Percentiles rank a stretch among this genome's conserved stretches.
phyloP scores from a whole-genome alignment of 495 filamentous ascomycete genomes.

The Penicillium longicatenatum region DNA sequence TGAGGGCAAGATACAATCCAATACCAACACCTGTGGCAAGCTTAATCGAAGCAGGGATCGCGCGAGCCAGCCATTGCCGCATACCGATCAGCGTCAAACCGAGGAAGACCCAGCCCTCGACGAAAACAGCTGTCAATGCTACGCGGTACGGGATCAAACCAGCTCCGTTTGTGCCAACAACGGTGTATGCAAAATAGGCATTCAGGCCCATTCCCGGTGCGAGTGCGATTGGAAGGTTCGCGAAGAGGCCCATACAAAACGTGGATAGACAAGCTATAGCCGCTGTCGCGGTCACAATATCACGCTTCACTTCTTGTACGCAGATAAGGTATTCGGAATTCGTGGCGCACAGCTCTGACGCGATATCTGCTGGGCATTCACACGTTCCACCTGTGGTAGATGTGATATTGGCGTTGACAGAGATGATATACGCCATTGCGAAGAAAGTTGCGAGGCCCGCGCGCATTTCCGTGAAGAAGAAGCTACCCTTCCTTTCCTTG shows the following conservation, averaged over 20 bases:
- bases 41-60: slow-evolving; percentile 77
- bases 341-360: slow-evolving; percentile 54
- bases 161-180: slow-evolving; percentile 71
- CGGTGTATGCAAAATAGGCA: slow-evolving; percentile 81
- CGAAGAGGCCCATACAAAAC: slow-evolving; percentile 75
- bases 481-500: slow-evolving; percentile 69
- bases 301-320: slow-evolving; percentile 66
- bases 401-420: slow-evolving; percentile 72
- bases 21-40: slow-evolving; percentile 82
- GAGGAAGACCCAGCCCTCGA: slow-evolving; percentile 76
- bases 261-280: slow-evolving; percentile 70
- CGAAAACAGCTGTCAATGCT: slow-evolving; percentile 79
- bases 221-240: slow-evolving; percentile 71
- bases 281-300: slow-evolving; percentile 78
- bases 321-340: slow-evolving; percentile 64
- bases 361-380: slow-evolving; percentile 57
- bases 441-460: slow-evolving; percentile 82
- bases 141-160: slow-evolving; percentile 68
- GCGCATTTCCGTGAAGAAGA: slow-evolving; percentile 77
- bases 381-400: slow-evolving; percentile 70
- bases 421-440: slow-evolving; percentile 84
- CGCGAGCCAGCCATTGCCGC: slow-evolving; percentile 79
- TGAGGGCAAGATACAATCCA: slow-evolving; percentile 77
- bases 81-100: slow-evolving; percentile 70
- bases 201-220: slow-evolving; percentile 86